These are phyloP conservation scores for Malania oleifera DNA, from an alignment of 164 flowering plant species.

Conservation along the genomic window DNA sequence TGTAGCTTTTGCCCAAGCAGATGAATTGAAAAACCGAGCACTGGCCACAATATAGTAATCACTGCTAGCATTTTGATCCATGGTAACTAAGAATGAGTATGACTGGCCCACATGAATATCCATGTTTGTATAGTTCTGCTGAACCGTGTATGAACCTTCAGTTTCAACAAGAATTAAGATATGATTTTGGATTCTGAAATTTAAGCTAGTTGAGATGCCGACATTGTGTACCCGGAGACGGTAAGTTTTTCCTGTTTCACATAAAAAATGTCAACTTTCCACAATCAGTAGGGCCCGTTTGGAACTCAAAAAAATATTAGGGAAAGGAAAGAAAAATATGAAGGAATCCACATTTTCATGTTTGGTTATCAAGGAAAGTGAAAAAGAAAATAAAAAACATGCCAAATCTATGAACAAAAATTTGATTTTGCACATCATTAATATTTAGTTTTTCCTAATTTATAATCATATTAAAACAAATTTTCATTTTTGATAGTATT, in stretches of 20 bases:
- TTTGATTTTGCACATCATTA: no score
- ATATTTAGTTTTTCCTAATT: no score
- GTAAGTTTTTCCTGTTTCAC: slow-evolving; percentile 77
- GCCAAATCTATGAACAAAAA: no score
- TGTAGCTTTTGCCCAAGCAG: slow-evolving; percentile 37
- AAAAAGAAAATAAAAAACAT: no score
- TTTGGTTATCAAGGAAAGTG: no score
- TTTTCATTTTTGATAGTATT: no score
- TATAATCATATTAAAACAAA: no score
- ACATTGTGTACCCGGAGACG: slow-evolving; percentile 87
- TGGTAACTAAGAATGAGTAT: slow-evolving; percentile 88
- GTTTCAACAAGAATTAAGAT: slow-evolving; percentile 90
- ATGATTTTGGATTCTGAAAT: slow-evolving; percentile 90
- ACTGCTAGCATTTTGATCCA: slow-evolving; percentile 83
- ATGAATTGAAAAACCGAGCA: slow-evolving; percentile 62
- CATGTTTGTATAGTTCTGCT: slow-evolving; percentile 83
- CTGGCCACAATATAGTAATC: slow-evolving; percentile 94
- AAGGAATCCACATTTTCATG: no score
- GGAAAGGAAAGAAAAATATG: no score
- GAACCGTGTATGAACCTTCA: slow-evolving; percentile 94
- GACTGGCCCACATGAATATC: slow-evolving; percentile 98
- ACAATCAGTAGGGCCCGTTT: no score
- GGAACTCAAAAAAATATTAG: no score
- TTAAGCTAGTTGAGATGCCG: slow-evolving; percentile 83
- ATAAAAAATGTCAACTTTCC: slow-evolving; percentile 6